Evolutionary conservation across 1,284 basidiomycete species (phyloP).

Genomic region (Grifola frondosa): DNA sequence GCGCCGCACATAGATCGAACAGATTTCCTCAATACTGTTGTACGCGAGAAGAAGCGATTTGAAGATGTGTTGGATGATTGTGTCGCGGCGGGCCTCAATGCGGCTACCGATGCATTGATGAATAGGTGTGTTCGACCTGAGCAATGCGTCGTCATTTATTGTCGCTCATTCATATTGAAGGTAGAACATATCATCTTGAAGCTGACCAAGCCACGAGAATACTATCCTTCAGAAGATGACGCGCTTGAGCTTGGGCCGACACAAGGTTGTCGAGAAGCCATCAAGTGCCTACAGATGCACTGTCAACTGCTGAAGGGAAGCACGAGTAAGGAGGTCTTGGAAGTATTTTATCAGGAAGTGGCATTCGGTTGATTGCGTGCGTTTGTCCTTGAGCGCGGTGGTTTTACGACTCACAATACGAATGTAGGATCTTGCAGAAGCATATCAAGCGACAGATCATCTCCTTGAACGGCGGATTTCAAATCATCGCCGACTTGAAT

Average conservation of each 20-base stretch:
- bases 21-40: constrained; percentile 92
- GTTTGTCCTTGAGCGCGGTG: constrained; percentile 22
- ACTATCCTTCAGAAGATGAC: constrained; percentile 82
- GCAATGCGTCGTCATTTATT: background rate
- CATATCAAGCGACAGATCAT: constrained; percentile 98
- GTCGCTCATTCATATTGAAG: constrained; percentile 36
- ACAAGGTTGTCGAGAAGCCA: constrained; percentile 81
- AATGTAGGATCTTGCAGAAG: constrained; percentile 83
- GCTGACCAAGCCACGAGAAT: constrained; percentile 83
- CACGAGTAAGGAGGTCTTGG: constrained; percentile 93
- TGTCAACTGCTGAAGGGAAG: constrained; percentile 90
- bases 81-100: constrained; percentile 90
- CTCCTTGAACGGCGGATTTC: constrained; percentile 90
- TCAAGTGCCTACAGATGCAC: constrained; percentile 85
- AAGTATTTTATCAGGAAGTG: constrained; percentile 99
- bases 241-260: constrained; percentile 83
- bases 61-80: constrained; percentile 91
- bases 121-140: constrained; percentile 64
- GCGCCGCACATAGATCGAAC: constrained; percentile 85
- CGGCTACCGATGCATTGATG: constrained; percentile 95
- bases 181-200: constrained; percentile 92
- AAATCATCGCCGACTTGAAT: constrained; percentile 95
- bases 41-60: constrained; percentile 95
- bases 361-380: constrained; percentile 87
- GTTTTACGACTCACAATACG: background rate